phyloP scores from a whole-genome alignment of 176 grass and related monocot species.

The Oryza meyeriana region DNA sequence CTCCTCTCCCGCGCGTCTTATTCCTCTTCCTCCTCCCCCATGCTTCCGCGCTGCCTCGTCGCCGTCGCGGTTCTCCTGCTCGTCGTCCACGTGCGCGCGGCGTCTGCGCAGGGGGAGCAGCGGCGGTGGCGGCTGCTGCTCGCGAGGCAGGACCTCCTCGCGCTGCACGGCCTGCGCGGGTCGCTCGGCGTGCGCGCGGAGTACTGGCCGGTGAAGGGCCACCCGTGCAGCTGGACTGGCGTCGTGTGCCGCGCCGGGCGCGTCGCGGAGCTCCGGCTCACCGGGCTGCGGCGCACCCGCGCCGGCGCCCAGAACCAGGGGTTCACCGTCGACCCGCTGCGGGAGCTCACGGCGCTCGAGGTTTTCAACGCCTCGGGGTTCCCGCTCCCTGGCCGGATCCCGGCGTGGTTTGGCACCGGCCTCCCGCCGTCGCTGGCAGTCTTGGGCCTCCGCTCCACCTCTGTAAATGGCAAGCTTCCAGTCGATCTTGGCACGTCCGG shows the following conservation, averaged over 20 bases:
- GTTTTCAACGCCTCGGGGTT: slow-evolving; percentile 78
- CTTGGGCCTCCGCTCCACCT: slow-evolving; percentile 51
- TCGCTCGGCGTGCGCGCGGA: slow-evolving; percentile 60
- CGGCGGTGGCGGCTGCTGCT: not conserved
- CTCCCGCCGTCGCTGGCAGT: slow-evolving; percentile 48
- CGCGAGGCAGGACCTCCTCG: slow-evolving; percentile 27
- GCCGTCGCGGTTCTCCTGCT: not conserved
- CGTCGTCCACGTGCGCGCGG: not conserved
- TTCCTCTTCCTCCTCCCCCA: slow-evolving; percentile 15
- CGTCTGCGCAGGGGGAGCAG: not conserved
- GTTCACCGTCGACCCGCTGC: slow-evolving; percentile 61
- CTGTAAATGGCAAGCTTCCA: slow-evolving; percentile 53
- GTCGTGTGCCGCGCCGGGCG: slow-evolving; percentile 63
- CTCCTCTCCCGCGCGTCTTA: not conserved
- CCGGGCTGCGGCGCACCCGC: slow-evolving; percentile 63
- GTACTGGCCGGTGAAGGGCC: slow-evolving; percentile 56
- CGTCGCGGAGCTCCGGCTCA: slow-evolving; percentile 48
- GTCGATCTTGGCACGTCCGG: slow-evolving; percentile 47
- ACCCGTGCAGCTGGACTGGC: slow-evolving; percentile 77
- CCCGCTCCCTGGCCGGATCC: slow-evolving; percentile 67
- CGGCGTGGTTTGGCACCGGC: slow-evolving; percentile 58
- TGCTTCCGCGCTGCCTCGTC: slow-evolving; percentile 42
- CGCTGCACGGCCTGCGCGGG: slow-evolving; percentile 59
- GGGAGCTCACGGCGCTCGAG: slow-evolving; percentile 45
- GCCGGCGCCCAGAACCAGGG: slow-evolving; percentile 18